Base-by-base conservation (phyloP, 2,329 filamentous ascomycete species). In the Exophiala sp. region DNA sequence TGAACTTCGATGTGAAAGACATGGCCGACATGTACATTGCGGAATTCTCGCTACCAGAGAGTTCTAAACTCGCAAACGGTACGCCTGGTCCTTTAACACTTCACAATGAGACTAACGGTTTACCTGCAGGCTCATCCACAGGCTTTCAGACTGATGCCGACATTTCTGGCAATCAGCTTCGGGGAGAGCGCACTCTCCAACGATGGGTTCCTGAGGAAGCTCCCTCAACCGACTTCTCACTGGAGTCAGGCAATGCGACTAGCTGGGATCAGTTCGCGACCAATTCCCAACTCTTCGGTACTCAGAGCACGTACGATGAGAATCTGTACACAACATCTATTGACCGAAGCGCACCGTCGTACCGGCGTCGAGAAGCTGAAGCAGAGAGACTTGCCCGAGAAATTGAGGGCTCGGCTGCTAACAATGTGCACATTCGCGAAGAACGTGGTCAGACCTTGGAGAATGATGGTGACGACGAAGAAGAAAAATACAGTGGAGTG, bases 401-500 rank as follows among this genome's bases (percentile, higher is more conserved):
- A 70, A 99, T 99, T 63, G 90, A 96, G 71, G 78, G 81, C 42
- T 88, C 85, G 59, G 77, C 79, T 14, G 78, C 89, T 6, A 80
- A 82, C 34, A 96, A 94, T 50, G 75, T 86, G 3, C 94, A 99
- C 67, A 82, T 96, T 54, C 88, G 89, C 3, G 94, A 97, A 72
- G 94, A 99, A 75, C 86, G 91, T 66, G 81, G 90, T 48, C 76
- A 83, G n/a, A 80, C 79, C 10, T 76, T 79, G 8, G 79, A 82
- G 36, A 81, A 87, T 48, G 84, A 85, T 47, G 86, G 83, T 11
- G 71, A 80, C 24, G 89, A 96, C 61, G 94, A 99, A 72, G 94
- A 99, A 74, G 91, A 95, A 68, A 96, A 94, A 68, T 97, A 97
- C 73, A 96, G 91, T 67, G 92, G 92, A 68, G 94, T 99, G 51